These are phyloP conservation scores for Austroboletus rostrupii DNA, from an alignment of 1,284 basidiomycete genomes.

Conservation along the genomic window DNA sequence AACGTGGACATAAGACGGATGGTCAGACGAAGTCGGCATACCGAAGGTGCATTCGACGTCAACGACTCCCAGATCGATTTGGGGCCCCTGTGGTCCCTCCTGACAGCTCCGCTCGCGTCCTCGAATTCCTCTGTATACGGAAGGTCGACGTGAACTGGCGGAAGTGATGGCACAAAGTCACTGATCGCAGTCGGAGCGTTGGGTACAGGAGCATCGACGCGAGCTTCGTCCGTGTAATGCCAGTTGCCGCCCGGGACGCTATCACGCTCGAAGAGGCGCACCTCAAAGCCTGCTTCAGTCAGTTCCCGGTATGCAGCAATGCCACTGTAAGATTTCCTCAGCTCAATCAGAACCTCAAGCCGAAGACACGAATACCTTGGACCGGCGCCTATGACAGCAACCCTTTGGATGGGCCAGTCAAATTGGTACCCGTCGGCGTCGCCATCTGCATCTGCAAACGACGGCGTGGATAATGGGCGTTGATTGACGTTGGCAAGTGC, in stretches of 20 bases:
- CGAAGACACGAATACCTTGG: conserved; percentile 2
- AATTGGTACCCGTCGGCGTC: conserved; percentile 3
- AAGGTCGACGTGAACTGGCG: conserved; percentile 1
- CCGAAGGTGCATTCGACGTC: conserved; percentile 5
- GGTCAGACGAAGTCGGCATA: neutral
- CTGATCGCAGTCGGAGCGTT: neutral
- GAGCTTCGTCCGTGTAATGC: conserved; percentile 5
- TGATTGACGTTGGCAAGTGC: neutral
- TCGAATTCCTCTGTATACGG: conserved; percentile 8
- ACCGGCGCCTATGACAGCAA: conserved; percentile 13
- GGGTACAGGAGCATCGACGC: neutral
- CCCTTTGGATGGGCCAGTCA: conserved; percentile 7
- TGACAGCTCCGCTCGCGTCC: neutral
- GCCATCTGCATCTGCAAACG: neutral
- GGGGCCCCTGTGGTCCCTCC: conserved; percentile 9
- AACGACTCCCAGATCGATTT: conserved; percentile 16
- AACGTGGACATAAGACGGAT: neutral
- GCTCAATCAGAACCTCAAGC: neutral
- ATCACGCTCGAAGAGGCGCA: conserved; percentile 16
- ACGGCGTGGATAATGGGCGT: neutral
- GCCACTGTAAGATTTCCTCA: conserved; percentile 1
- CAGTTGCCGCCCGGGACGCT: conserved; percentile 5
- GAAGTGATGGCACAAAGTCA: conserved; percentile 13
- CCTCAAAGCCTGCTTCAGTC: conserved; percentile 11
- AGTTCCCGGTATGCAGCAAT: conserved; percentile 10